These are phyloP conservation scores for Skeletonema tropicum DNA, from an alignment of 108 stramenopile species.

Conservation along the genomic window DNA sequence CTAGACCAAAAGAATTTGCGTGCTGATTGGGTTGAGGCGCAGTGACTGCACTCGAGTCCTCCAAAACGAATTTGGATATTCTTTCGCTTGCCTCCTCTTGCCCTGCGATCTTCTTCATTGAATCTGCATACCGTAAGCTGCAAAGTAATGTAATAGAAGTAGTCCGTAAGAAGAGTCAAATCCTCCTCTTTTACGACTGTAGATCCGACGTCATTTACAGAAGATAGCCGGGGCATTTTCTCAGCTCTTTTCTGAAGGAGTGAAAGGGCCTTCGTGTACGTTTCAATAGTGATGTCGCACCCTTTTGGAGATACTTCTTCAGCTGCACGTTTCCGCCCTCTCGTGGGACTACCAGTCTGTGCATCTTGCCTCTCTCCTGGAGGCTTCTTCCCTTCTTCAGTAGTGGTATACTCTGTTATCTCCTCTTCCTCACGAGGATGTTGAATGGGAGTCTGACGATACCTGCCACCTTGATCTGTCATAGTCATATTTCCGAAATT, in stretches of 20 bases:
- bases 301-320: slow-evolving; percentile 26
- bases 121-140: slow-evolving; percentile 83
- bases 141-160: slow-evolving; percentile 85
- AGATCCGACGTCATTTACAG: slow-evolving; percentile 30
- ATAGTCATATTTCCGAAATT: background rate
- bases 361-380: background rate
- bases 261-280: slow-evolving; percentile 31
- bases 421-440: background rate
- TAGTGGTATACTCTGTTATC: background rate
- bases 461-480: background rate
- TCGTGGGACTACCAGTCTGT: background rate
- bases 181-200: slow-evolving; percentile 31
- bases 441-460: background rate
- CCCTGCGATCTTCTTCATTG: slow-evolving; percentile 83
- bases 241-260: slow-evolving; percentile 30
- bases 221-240: slow-evolving; percentile 5
- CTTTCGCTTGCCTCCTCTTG: slow-evolving; percentile 90
- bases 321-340: background rate
- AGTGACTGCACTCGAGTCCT: slow-evolving; percentile 86
- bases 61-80: slow-evolving; percentile 82
- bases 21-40: slow-evolving; percentile 59
- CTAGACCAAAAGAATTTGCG: slow-evolving; percentile 93
- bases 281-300: slow-evolving; percentile 14
- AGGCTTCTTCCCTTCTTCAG: background rate
- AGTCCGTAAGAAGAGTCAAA: slow-evolving; percentile 72